phyloP scores from a whole-genome alignment of 2,329 filamentous ascomycete genomes.

The Zarea fungicola region DNA sequence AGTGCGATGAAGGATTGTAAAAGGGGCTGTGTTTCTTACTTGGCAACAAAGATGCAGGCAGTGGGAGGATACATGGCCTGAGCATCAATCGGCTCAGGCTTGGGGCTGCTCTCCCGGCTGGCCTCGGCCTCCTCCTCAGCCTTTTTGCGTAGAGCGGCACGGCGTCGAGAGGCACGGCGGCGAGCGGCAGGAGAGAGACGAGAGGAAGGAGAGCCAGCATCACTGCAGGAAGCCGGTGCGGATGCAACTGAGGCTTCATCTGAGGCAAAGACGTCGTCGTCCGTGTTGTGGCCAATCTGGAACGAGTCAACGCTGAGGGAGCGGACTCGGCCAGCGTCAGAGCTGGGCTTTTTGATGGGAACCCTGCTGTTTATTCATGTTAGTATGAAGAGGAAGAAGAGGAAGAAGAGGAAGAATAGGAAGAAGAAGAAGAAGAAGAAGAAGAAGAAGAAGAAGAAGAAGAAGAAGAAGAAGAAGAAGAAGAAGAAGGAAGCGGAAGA shows the following conservation, averaged over 20 bases:
- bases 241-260: conserved; percentile 1
- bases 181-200: no score
- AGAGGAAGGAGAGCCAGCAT: neutral
- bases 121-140: no score
- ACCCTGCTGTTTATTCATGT: neutral
- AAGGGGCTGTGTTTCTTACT: conserved; percentile 42
- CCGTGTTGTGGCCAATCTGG: conserved; percentile 10
- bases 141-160: no score
- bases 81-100: no score
- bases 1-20: neutral
- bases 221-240: neutral
- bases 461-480: neutral
- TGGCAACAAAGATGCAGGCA: conserved; percentile 60
- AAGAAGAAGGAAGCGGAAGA: no score
- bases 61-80: conserved; percentile 48
- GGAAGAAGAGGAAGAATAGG: neutral
- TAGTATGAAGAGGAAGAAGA: neutral
- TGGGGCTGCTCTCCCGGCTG: no score
- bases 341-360: conserved; percentile 6
- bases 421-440: neutral
- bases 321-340: conserved; percentile 10
- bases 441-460: neutral
- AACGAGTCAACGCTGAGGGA: conserved; percentile 11
- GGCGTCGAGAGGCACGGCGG: conserved; percentile 17
- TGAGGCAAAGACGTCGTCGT: conserved; percentile 14